These are phyloP conservation scores for Lophium mytilinum DNA, from an alignment of 495 filamentous ascomycete genomes.

Conservation along the genomic window DNA sequence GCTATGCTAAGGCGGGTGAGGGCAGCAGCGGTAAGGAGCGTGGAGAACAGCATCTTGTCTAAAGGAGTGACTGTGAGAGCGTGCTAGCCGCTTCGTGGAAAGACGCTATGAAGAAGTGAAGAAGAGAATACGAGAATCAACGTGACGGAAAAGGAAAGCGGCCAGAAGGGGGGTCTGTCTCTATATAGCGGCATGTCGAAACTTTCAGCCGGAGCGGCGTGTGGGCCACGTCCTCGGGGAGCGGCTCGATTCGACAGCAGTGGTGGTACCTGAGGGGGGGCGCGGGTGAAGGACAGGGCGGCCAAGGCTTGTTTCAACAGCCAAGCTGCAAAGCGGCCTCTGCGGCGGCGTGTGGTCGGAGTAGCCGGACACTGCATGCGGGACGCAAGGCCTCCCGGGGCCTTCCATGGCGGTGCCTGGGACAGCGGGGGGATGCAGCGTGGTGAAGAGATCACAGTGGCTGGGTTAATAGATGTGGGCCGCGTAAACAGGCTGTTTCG, in stretches of 20 bases:
- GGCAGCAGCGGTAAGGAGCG: slow-evolving; percentile 37
- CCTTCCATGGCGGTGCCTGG: not conserved
- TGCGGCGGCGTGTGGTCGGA: not conserved
- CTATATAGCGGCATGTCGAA: not conserved
- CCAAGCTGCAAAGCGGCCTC: not conserved
- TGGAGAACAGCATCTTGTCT: slow-evolving; percentile 38
- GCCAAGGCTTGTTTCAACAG: slow-evolving; percentile 20
- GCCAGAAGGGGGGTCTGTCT: not conserved
- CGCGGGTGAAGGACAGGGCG: slow-evolving; percentile 14
- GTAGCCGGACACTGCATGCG: not conserved
- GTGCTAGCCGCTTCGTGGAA: not conserved
- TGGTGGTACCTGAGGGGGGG: slow-evolving; percentile 8
- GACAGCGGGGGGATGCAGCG: too few species aligned
- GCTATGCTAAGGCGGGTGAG: slow-evolving; percentile 39
- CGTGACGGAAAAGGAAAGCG: not conserved
- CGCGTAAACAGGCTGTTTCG: too few species aligned
- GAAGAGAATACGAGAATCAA: not conserved
- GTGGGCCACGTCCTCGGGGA: not conserved
- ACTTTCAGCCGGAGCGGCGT: not conserved
- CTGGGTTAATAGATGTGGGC: too few species aligned
- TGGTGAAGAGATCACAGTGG: too few species aligned
- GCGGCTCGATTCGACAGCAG: slow-evolving; percentile 14
- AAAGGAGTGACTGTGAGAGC: slow-evolving; percentile 22
- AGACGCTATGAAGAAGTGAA: not conserved
- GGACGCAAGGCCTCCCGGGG: not conserved